Base-by-base conservation (phyloP, 768 basidiomycete genomes). In the Leccinellum rugosiceps region DNA sequence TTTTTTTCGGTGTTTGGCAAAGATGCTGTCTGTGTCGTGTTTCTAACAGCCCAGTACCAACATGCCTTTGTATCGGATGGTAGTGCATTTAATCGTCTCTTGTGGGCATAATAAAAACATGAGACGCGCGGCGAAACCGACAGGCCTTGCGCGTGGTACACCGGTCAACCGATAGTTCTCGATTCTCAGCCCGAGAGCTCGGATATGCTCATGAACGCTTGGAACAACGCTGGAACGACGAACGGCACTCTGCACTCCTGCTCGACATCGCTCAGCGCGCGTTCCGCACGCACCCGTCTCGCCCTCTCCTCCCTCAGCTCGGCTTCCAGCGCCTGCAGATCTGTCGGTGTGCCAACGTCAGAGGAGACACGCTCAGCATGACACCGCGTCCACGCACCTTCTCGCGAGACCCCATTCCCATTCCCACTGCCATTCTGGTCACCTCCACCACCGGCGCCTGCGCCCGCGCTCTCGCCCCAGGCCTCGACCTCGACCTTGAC, bases 211-310 rank as follows among this genome's bases (percentile, higher is more conserved):
- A 80, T 55, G 53, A 85, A 84, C 13, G 82, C 80, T 10, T 81
- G 80, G 56, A 84, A 67, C 60, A 86, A 65, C 11, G 78, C 80
- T 17, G 83, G 83, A 6, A 83, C 82, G 41, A 85, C 72, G 58
- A 86, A 87, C 15, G 84, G 84, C 55, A 73, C 66, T 52, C 67
- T 71, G 52, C 78, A 77, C 65, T 86, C 84, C 46, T 75, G 70
- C 58, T 78, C 71, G 15, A 86, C 71, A 21, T 84, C 83, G 48
- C 61, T 63, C 57, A 85, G 60, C 14, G 71, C 67, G 13, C 64
- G 68, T 58, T 85, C 85, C 3, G 76, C 77, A 55, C 76, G 76
- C n/a, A 67, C 32, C 34, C 81, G 68, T 52, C 60, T 63, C 45
- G 59, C 59, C 14, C 70, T 71, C 66, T 82, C 81, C 3, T 60